Conservation (phyloP, 106 monocot genomes). For the Platanthera zijinensis region DNA sequence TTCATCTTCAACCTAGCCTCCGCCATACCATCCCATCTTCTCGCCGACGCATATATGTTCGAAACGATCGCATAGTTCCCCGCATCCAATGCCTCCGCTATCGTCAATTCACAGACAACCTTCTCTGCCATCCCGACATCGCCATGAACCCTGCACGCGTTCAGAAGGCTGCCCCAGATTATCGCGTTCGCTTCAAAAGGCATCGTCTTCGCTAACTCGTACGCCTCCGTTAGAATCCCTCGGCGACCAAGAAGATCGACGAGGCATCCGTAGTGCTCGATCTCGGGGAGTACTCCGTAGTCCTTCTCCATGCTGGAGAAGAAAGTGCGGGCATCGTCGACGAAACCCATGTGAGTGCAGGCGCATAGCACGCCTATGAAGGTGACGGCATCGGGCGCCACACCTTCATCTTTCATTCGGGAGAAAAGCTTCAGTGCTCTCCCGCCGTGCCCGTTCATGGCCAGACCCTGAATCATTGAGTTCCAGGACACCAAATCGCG, state of each 20-base stretch:
- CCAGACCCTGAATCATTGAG: conserved; percentile 64
- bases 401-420: conserved; percentile 46
- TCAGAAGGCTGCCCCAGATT: conserved; percentile 69
- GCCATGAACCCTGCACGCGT: conserved; percentile 61
- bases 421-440: conserved; percentile 52
- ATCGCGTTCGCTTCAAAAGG: conserved; percentile 68
- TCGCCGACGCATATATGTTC: conserved; percentile 65
- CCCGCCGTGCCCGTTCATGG: conserved; percentile 57
- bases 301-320: conserved; percentile 65
- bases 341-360: conserved; percentile 57
- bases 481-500: conserved; percentile 78
- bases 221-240: conserved; percentile 59
- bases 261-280: conserved; percentile 91
- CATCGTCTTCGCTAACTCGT: conserved; percentile 46
- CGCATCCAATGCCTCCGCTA: conserved; percentile 34
- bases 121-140: conserved; percentile 65
- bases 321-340: conserved; percentile 44
- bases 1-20: conserved; percentile 64
- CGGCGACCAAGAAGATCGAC: conserved; percentile 66
- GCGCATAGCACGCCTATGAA: conserved; percentile 66
- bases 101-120: conserved; percentile 37
- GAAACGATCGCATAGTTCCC: conserved; percentile 68
- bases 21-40: conserved; percentile 54
- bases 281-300: conserved; percentile 46
- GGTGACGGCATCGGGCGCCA: conserved; percentile 61